Percentiles rank a stretch among this genome's conserved stretches.
Conservation (phyloP, 2,329 filamentous ascomycete species). For the Apiospora rasikravindrae region DNA sequence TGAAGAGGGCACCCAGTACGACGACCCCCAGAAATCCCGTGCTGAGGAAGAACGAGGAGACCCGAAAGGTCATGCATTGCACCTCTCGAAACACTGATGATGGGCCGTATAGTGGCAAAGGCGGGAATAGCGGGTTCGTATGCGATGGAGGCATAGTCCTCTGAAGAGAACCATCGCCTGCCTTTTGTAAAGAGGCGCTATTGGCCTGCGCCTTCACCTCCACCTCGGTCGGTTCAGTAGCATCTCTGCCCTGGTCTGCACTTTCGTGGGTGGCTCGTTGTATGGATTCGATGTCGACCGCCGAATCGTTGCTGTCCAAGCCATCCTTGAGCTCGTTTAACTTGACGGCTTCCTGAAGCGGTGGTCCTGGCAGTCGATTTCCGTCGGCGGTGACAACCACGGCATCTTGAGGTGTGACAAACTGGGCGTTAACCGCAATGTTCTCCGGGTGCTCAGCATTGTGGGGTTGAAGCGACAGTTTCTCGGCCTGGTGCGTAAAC, state of each 20-base stretch:
- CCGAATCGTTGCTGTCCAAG: slow-evolving; percentile 37
- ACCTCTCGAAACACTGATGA: slow-evolving; percentile 68
- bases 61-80: slow-evolving; percentile 69
- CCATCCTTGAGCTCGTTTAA: slow-evolving; percentile 68
- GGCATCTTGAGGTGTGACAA: slow-evolving; percentile 72
- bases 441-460: slow-evolving; percentile 40
- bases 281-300: slow-evolving; percentile 34
- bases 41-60: slow-evolving; percentile 76
- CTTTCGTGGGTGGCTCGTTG: slow-evolving; percentile 40
- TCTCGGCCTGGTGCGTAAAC: slow-evolving; percentile 67
- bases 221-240: slow-evolving; percentile 20
- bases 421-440: slow-evolving; percentile 62
- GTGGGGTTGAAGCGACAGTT: slow-evolving; percentile 51
- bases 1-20: slow-evolving; percentile 74
- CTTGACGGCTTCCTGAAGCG: slow-evolving; percentile 71
- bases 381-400: slow-evolving; percentile 73
- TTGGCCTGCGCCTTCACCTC: slow-evolving; percentile 33
- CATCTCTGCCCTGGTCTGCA: background rate
- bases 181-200: slow-evolving; percentile 45
- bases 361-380: slow-evolving; percentile 69
- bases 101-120: slow-evolving; percentile 80
- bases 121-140: slow-evolving; percentile 84
- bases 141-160: slow-evolving; percentile 65
- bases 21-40: slow-evolving; percentile 78
- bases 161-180: slow-evolving; percentile 52